phyloP scores from a whole-genome alignment of 495 filamentous ascomycete genomes.

The Diplogelasinospora grovesii region DNA sequence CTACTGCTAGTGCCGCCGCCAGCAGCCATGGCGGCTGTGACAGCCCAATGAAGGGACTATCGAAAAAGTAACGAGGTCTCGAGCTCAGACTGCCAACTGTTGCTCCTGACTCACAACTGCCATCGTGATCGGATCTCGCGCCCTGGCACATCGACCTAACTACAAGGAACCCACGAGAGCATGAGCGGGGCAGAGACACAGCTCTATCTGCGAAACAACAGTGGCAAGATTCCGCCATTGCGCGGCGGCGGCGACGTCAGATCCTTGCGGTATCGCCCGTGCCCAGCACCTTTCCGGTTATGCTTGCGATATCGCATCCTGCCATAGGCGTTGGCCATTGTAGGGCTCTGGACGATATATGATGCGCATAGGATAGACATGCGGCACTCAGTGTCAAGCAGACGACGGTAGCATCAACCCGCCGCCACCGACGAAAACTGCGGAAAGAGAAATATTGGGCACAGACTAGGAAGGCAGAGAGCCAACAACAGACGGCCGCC shows the following conservation, averaged over 20 bases:
- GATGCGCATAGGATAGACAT: neutral
- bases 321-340: neutral
- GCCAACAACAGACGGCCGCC: too few species aligned
- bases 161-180: too few species aligned
- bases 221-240: too few species aligned
- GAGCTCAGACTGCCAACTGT: neutral
- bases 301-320: constrained; percentile 3
- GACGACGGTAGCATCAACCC: neutral
- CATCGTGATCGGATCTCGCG: too few species aligned
- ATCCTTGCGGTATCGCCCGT: constrained; percentile 1
- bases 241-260: neutral
- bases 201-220: too few species aligned
- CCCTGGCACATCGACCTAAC: too few species aligned
- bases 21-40: neutral
- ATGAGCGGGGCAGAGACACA: too few species aligned
- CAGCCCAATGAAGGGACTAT: neutral
- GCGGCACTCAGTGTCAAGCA: neutral
- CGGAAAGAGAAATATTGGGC: neutral
- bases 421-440: neutral
- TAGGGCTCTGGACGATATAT: constrained; percentile 1
- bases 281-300: constrained; percentile 4
- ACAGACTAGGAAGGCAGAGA: too few species aligned
- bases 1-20: too few species aligned
- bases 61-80: neutral
- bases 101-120: constrained; percentile 1